These are phyloP conservation scores for Vicia sativa DNA, from an alignment of 306 rosid genomes.

Conservation along the genomic window DNA sequence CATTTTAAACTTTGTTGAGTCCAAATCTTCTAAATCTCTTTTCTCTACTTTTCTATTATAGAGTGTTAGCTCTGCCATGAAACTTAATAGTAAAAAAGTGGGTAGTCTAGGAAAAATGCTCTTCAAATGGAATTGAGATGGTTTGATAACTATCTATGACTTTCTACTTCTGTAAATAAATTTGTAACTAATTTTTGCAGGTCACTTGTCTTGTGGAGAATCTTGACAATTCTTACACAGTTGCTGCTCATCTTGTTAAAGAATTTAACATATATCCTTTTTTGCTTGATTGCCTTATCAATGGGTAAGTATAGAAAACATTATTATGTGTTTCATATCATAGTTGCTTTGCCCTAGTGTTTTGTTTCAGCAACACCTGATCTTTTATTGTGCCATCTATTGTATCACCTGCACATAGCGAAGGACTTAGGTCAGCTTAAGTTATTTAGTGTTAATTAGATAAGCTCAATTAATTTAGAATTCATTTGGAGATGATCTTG, in stretches of 20 bases:
- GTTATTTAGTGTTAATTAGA: not conserved
- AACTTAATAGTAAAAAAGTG: constrained; percentile 14
- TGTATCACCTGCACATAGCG: constrained; percentile 2
- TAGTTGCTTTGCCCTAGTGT: constrained; percentile 27
- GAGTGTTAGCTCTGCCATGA: constrained; percentile 22
- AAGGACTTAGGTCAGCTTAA: constrained; percentile 21
- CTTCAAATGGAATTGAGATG: constrained; percentile 21
- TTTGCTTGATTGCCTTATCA: constrained; percentile 78
- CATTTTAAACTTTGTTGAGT: not conserved
- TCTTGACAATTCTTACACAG: constrained; percentile 42
- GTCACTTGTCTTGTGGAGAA: constrained; percentile 69
- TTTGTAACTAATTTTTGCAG: constrained; percentile 43
- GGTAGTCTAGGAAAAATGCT: constrained; percentile 12
- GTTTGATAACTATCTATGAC: constrained; percentile 4
- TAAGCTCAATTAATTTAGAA: not conserved
- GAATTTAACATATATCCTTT: constrained; percentile 69
- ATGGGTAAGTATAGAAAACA: constrained; percentile 63
- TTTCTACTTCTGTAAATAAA: constrained; percentile 10
- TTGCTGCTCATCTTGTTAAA: constrained; percentile 54
- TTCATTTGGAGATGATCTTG: not conserved
- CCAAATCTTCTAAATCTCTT: not conserved
- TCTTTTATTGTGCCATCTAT: constrained; percentile 2
- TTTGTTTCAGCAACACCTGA: constrained; percentile 15
- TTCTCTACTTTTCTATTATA: constrained; percentile 13
- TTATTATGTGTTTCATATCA: constrained; percentile 18